Conservation (phyloP, 225 moss, liverwort and hornwort genomes). For the Takakia lepidozioides region DNA sequence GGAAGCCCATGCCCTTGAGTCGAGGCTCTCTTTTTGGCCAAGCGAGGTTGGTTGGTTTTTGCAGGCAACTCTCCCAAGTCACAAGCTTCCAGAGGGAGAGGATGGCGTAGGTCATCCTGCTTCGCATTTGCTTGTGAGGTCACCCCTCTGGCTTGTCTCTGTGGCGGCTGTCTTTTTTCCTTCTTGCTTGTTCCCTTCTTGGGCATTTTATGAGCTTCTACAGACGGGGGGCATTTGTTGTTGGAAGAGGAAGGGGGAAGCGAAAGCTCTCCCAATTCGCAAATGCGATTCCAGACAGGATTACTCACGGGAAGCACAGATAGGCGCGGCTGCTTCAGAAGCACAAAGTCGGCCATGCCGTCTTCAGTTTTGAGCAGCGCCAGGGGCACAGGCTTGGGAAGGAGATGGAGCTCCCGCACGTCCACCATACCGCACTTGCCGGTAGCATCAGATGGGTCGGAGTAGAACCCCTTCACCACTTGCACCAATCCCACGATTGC, state of each 20-base stretch:
- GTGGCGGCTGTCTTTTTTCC: no score
- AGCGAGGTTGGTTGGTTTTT: no score
- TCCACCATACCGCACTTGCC: slow-evolving; percentile 87
- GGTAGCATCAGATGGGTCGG: slow-evolving; percentile 51
- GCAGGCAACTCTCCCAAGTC: no score
- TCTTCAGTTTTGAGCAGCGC: slow-evolving; percentile 45
- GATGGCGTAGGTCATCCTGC: no score
- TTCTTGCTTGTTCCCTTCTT: no score
- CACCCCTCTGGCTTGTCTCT: no score
- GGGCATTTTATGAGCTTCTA: no score
- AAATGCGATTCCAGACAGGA: slow-evolving; percentile 59
- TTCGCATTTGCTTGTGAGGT: no score
- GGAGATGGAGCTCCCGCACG: slow-evolving; percentile 45
- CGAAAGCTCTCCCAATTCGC: slow-evolving; percentile 55
- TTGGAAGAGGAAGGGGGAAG: slow-evolving; percentile 21
- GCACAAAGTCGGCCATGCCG: slow-evolving; percentile 45
- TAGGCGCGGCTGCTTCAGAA: slow-evolving; percentile 79
- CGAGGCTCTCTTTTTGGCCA: no score
- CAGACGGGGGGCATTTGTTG: no score
- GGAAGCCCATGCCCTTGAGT: no score
- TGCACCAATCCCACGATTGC: slow-evolving; percentile 72
- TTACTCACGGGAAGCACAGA: slow-evolving; percentile 73
- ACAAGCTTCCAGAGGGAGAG: no score
- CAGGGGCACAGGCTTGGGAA: slow-evolving; percentile 60
- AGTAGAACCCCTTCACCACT: slow-evolving; percentile 58